phyloP scores from a whole-genome alignment of 345 rosid species.

The Streptanthus diversifolius region DNA sequence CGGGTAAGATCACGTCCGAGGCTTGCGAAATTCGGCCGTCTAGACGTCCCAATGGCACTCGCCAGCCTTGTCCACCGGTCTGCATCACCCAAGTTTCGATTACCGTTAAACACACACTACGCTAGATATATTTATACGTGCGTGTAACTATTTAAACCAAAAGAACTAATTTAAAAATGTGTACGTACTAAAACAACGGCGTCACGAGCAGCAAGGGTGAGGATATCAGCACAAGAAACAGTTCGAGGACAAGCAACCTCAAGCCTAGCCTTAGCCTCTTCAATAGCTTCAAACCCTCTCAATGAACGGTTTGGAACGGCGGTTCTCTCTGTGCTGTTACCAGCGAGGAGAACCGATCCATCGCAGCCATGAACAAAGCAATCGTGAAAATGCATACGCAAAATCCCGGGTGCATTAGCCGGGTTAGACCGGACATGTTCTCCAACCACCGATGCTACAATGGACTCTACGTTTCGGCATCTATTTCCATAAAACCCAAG shows the following conservation, averaged over 20 bases:
- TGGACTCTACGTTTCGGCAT: constrained; percentile 31
- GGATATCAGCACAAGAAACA: constrained; percentile 55
- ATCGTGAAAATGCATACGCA: constrained; percentile 43
- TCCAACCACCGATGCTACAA: constrained; percentile 23
- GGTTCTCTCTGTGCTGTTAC: constrained; percentile 33
- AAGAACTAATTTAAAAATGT: not conserved
- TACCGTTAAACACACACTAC: not conserved
- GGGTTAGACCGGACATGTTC: constrained; percentile 32
- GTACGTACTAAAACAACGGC: constrained; percentile 42
- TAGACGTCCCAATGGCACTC: constrained; percentile 34
- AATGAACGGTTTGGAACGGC: constrained; percentile 33
- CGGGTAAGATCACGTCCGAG: constrained; percentile 38
- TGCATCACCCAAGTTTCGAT: not conserved
- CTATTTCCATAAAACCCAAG: constrained; percentile 24
- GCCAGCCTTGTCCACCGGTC: constrained; percentile 36
- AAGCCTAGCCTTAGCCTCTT: constrained; percentile 36
- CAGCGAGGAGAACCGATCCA: constrained; percentile 35
- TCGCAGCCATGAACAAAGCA: constrained; percentile 44
- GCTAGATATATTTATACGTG: not conserved
- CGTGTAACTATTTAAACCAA: not conserved
- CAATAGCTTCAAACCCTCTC: constrained; percentile 42
- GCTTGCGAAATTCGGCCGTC: constrained; percentile 36
- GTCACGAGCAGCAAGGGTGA: constrained; percentile 48
- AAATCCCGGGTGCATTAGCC: constrained; percentile 36
- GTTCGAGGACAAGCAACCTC: constrained; percentile 39